Conservation (phyloP, 768 basidiomycete genomes). For the Suillus subalutaceus region DNA sequence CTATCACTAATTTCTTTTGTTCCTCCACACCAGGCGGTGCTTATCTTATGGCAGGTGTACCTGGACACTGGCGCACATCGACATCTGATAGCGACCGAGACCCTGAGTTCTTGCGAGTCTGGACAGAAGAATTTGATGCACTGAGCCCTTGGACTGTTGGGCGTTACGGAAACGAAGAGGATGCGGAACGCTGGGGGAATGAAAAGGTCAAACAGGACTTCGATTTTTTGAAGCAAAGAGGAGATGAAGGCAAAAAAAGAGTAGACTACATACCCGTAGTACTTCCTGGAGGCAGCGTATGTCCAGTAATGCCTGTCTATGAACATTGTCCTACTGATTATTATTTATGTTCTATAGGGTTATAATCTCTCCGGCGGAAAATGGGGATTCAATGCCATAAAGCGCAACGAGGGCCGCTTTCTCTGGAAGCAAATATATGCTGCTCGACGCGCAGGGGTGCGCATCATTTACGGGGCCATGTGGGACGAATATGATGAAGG, state of each 20-base stretch:
- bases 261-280: conserved; percentile 86
- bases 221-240: conserved; percentile 55
- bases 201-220: conserved; percentile 66
- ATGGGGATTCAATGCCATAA: conserved; percentile 74
- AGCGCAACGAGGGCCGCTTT: conserved; percentile 73
- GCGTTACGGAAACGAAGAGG: conserved; percentile 59
- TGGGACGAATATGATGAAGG: conserved; percentile 93
- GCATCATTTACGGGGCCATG: conserved; percentile 80
- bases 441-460: conserved; percentile 59
- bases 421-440: conserved; percentile 81
- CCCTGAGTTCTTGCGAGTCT: conserved; percentile 65
- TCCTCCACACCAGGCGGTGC: conserved; percentile 69
- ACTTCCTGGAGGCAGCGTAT: conserved; percentile 78
- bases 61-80: conserved; percentile 77
- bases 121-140: conserved; percentile 79
- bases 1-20: conserved; percentile 60
- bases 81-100: conserved; percentile 71
- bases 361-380: conserved; percentile 71
- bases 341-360: conserved; percentile 45
- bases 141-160: conserved; percentile 87
- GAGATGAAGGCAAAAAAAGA: conserved; percentile 48
- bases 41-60: conserved; percentile 72
- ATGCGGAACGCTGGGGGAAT: conserved; percentile 65
- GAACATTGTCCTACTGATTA: conserved; percentile 10
- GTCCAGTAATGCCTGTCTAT: conserved; percentile 29